These are phyloP conservation scores for Apophysomyces elegans DNA, from an alignment of 371 early-diverging fungal genomes.

Conservation along the genomic window DNA sequence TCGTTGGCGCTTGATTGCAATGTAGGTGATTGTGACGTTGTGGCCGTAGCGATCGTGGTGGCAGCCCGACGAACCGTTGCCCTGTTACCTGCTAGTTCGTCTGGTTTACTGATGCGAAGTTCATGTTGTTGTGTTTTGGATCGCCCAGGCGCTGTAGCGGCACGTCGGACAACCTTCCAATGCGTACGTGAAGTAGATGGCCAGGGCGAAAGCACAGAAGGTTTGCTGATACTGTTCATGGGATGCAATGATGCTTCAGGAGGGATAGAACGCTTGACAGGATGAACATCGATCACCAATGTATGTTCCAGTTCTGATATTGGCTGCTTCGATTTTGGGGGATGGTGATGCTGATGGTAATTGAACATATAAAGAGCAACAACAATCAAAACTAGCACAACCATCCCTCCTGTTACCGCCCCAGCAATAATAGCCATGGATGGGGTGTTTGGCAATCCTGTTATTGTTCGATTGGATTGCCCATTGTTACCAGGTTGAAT, in stretches of 20 bases:
- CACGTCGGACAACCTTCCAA: conserved; percentile 20
- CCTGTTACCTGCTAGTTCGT: conserved; percentile 13
- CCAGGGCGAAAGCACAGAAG: conserved; percentile 16
- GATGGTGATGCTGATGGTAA: conserved; percentile 20
- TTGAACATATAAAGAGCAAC: conserved; percentile 39
- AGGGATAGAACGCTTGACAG: not conserved
- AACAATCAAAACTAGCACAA: conserved; percentile 37
- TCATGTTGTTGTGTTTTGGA: conserved; percentile 10
- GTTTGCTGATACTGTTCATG: not conserved
- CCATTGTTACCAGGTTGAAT: not conserved
- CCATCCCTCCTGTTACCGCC: conserved; percentile 43
- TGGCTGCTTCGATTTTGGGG: conserved; percentile 1
- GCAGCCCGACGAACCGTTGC: conserved; percentile 20
- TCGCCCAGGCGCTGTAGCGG: conserved; percentile 17
- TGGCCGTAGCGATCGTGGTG: conserved; percentile 16
- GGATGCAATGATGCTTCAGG: not conserved
- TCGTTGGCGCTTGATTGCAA: conserved; percentile 1
- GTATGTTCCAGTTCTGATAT: not conserved
- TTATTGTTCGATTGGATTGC: not conserved
- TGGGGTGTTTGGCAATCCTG: conserved; percentile 21
- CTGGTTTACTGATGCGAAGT: conserved; percentile 22
- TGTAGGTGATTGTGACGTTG: conserved; percentile 5
- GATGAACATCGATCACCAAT: not conserved
- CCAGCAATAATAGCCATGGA: conserved; percentile 47
- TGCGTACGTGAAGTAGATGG: conserved; percentile 14